Conservation (phyloP, 1,284 basidiomycete genomes). For the Apiotrichum gamsii region DNA sequence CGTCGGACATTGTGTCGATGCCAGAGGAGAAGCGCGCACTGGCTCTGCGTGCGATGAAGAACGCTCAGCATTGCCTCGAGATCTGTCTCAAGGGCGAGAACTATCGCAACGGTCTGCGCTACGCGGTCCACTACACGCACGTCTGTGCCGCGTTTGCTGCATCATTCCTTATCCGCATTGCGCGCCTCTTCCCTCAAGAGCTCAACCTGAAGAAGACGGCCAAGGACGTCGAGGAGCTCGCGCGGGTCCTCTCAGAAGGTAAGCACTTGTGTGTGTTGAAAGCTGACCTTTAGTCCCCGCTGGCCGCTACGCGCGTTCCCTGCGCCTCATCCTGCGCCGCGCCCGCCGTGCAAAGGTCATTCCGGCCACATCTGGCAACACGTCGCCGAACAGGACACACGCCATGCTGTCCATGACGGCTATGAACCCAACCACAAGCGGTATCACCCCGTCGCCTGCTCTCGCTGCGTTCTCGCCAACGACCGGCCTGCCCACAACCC, state of each 20-base stretch:
- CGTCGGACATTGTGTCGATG: constrained; percentile 42
- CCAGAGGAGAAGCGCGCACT: constrained; percentile 43
- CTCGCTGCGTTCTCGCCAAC: constrained; percentile 15
- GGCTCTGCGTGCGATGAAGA: constrained; percentile 46
- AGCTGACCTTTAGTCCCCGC: constrained; percentile 61
- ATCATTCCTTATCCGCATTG: constrained; percentile 76
- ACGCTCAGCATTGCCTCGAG: constrained; percentile 45
- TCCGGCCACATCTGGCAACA: constrained; percentile 42
- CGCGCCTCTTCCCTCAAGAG: constrained; percentile 77
- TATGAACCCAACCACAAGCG: no score
- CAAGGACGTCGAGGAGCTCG: constrained; percentile 69
- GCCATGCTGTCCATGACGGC: constrained; percentile 22
- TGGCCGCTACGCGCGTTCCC: constrained; percentile 76
- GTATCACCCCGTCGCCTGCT: constrained; percentile 1
- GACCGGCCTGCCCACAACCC: background rate
- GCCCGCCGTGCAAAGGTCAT: constrained; percentile 61
- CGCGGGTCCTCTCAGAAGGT: constrained; percentile 69
- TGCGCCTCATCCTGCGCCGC: constrained; percentile 78
- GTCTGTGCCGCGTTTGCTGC: constrained; percentile 88
- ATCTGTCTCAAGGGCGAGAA: constrained; percentile 45
- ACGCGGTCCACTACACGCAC: constrained; percentile 50
- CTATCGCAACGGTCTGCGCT: constrained; percentile 83
- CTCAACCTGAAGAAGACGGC: constrained; percentile 70
- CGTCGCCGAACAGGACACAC: constrained; percentile 29
- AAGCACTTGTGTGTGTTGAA: constrained; percentile 16